Percentiles rank a stretch among this genome's conserved stretches.
Evolutionary conservation across 176 grass and related monocot genomes (phyloP).

Genomic region (Ananas comosus): DNA sequence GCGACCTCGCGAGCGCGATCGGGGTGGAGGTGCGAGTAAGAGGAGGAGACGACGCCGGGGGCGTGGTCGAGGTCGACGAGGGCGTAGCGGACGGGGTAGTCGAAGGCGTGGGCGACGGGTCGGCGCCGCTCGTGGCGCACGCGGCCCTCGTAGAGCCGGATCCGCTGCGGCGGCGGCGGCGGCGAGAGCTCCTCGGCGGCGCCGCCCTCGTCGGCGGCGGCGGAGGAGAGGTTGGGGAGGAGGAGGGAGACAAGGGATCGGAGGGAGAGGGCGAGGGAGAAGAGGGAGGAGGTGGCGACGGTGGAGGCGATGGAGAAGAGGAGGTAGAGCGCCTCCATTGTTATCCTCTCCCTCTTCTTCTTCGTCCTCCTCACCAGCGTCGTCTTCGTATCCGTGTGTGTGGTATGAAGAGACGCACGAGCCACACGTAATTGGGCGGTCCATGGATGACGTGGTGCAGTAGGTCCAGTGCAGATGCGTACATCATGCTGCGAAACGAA

Average conservation of each 20-base stretch:
- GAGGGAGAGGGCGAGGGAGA: conserved; percentile 33
- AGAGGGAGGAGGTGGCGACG: conserved; percentile 23
- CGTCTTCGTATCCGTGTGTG: not conserved
- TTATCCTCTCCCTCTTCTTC: not conserved
- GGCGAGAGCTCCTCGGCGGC: not conserved
- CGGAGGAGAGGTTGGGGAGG: not conserved
- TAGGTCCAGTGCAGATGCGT: no score
- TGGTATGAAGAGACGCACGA: no score
- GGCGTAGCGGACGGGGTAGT: conserved; percentile 66
- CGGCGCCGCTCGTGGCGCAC: conserved; percentile 50
- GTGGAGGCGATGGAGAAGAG: conserved; percentile 39
- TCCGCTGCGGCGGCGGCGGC: not conserved
- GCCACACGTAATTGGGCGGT: no score
- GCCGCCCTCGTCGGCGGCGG: not conserved
- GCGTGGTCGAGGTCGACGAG: conserved; percentile 63
- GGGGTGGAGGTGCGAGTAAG: conserved; percentile 42
- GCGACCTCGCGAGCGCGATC: conserved; percentile 53
- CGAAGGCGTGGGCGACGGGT: conserved; percentile 61
- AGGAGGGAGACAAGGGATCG: conserved; percentile 22
- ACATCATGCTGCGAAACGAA: no score
- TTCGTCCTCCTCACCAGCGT: not conserved
- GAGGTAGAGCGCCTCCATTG: conserved; percentile 62
- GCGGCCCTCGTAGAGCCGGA: conserved; percentile 56
- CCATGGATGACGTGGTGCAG: no score
- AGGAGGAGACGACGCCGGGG: conserved; percentile 1